Evolutionary conservation across 2,329 filamentous ascomycete genomes (phyloP), one percentile per base, ranked within the genome.

Genomic region (Pezicula radicicola): DNA sequence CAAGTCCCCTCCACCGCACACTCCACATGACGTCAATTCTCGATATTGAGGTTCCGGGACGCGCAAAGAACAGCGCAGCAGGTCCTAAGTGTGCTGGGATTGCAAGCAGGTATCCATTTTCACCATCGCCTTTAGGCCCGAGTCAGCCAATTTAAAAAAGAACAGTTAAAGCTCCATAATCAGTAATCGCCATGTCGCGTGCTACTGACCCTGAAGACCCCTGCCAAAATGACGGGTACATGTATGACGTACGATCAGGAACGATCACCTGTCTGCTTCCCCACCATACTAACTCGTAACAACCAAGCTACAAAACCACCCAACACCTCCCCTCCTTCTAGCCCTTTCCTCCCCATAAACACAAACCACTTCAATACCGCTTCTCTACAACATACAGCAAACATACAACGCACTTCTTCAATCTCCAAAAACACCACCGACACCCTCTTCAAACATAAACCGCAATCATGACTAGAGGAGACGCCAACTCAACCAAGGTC

Each of bases 401-500:
- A 52, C 45, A 41, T 40, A 50, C 48, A 36, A 40, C 54, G 45
- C n/a, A 27, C 3, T 44, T 45, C 47, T 46, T 36, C 12, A 5
- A 46, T 21, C 21, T 42, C 16, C 36, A 39, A 44, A 52, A 35
- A 46, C 53, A 49, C 35, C 25, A 53, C 46, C 49, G 18, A 33
- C 41, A 28, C 33, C 40, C 46, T 43, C 28, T 45, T 27, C 45
- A 49, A 15, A 28, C 41, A 46, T 13, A 49, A 39, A 42, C 55
- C 53, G 50, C 55, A 57, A 62, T 58, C 60, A 83, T 83, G 79
- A 62, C 75, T 71, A 77, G 80, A 60, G 80, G 76, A 70, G 79
- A 82, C 74, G 76, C 73, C 54, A 58, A 65, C 46, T 74, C 80
- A 64, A 77, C 74, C 69, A 88, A 87, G 70, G 78, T 87, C 70